Base-by-base conservation (phyloP, 1,139 yeast species). In the Diutina ranongensis region DNA sequence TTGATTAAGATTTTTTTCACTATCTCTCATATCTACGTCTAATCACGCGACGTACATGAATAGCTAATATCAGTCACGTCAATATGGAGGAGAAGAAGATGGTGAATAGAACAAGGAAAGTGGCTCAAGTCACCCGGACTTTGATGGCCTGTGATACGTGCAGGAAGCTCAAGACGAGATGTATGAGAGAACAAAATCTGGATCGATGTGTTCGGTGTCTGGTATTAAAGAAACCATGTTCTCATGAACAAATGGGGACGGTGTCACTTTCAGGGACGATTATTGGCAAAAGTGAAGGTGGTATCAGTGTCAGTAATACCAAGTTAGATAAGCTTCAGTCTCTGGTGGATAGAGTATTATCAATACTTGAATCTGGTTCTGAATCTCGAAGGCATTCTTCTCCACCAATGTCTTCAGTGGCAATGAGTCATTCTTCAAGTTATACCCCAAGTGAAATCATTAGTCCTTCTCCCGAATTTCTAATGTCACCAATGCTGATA, bases 131-230 rank as follows among this genome's bases (percentile, higher is more conserved):
- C 21, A 22, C 42, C 13, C 42, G 42, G 9, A 32, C 42, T 10
- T 20, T 38, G 9, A 20, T 38, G 8, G 42, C 42, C 20, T 38
- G 42, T 15, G 42, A 38, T 19, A 10, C 21, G 10, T 38, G 42
- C 12, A 31, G 42, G n/a, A 19, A 20, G 19, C 42, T n/a, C 9
- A 38, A 38, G 42, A 38, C 42, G 8, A 31, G 42, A 7, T 38
- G 42, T 15, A 22, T 25, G 32, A 31, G 42, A 7, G 42, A 38
- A 10, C 31, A 31, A 15, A 25, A 22, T 18, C 32, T 25, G 42
- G 7, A 13, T 3, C 18, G 42, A 15, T 38, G 42, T 25, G 32
- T 38, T 15, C 31, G 42, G 10, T 38, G 42, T 25, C 18, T 25
- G 32, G 20, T 25, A 10, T 15, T 38, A 2, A 25, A 38, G 9